A percentile compares a stretch with the other conserved stretches of the same genome.
phyloP scores from a whole-genome alignment of 2,329 filamentous ascomycete species.

The Trichoderma atrobrunneum region DNA sequence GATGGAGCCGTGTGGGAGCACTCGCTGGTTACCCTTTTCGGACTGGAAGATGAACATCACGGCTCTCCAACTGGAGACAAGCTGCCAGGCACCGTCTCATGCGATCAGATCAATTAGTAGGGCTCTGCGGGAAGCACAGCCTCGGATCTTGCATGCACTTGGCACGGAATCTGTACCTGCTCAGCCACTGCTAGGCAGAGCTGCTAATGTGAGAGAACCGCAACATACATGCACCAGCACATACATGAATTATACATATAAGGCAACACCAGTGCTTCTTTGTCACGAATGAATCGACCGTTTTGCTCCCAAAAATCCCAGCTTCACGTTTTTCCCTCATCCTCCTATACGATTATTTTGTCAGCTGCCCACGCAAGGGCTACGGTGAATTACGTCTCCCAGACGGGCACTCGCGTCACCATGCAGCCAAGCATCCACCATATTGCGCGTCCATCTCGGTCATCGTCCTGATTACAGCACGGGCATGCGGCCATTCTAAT shows the following conservation, averaged over 20 bases:
- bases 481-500: not conserved
- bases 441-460: slow-evolving; percentile 15
- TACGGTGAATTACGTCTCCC: slow-evolving; percentile 14
- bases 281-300: too few species aligned
- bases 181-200: not conserved
- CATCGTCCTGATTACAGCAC: not conserved
- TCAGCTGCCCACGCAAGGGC: not conserved
- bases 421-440: slow-evolving; percentile 11
- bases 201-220: not conserved
- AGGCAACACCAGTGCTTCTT: not conserved
- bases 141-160: not conserved
- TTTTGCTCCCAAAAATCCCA: not conserved
- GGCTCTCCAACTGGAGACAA: not conserved
- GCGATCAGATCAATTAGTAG: not conserved
- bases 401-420: slow-evolving; percentile 10
- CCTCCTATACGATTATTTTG: not conserved
- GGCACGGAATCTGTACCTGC: not conserved
- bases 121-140: not conserved
- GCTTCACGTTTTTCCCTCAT: not conserved
- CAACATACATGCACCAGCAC: not conserved
- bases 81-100: not conserved
- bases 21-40: not conserved
- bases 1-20: not conserved
- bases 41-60: not conserved
- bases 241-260: not conserved